Percentiles rank a stretch among this genome's conserved stretches.
Evolutionary conservation across 2,329 filamentous ascomycete species (phyloP).

Genomic region (Acephala macrosclerotiorum): DNA sequence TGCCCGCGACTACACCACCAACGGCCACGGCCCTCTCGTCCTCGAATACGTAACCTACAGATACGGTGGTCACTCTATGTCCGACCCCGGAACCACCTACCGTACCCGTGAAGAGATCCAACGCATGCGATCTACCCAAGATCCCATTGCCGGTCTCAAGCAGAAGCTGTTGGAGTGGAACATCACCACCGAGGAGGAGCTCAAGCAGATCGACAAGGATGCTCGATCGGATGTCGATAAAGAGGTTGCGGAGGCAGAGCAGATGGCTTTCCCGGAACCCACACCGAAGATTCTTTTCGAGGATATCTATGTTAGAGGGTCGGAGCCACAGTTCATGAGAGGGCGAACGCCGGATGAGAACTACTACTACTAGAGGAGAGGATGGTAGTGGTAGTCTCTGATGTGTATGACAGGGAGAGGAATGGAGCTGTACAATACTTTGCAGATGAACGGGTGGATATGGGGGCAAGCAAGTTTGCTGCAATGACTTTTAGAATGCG

Average conservation of each 20-base stretch:
- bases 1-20: conserved; percentile 84
- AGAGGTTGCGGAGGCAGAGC: conserved; percentile 90
- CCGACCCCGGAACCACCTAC: conserved; percentile 98
- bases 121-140: conserved; percentile 98
- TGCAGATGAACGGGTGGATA: not conserved
- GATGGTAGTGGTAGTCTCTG: no score
- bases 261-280: conserved; percentile 81
- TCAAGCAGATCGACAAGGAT: conserved; percentile 96
- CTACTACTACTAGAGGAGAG: conserved; percentile 63
- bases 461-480: conserved; percentile 5
- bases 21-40: conserved; percentile 91
- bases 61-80: conserved; percentile 99
- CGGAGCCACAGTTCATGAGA: conserved; percentile 86
- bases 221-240: conserved; percentile 84
- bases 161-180: conserved; percentile 97
- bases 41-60: conserved; percentile 99
- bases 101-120: conserved; percentile 99
- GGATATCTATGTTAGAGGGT: conserved; percentile 92
- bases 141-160: conserved; percentile 97
- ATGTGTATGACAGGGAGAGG: not conserved
- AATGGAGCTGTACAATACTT: conserved; percentile 1
- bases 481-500: conserved; percentile 3
- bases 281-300: conserved; percentile 88
- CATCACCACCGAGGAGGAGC: conserved; percentile 89
- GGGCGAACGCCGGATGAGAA: conserved; percentile 92